A percentile compares a stretch with the other conserved stretches of the same genome.
Conservation (phyloP, 2,329 filamentous ascomycete species). For the Aspergillus terreus region DNA sequence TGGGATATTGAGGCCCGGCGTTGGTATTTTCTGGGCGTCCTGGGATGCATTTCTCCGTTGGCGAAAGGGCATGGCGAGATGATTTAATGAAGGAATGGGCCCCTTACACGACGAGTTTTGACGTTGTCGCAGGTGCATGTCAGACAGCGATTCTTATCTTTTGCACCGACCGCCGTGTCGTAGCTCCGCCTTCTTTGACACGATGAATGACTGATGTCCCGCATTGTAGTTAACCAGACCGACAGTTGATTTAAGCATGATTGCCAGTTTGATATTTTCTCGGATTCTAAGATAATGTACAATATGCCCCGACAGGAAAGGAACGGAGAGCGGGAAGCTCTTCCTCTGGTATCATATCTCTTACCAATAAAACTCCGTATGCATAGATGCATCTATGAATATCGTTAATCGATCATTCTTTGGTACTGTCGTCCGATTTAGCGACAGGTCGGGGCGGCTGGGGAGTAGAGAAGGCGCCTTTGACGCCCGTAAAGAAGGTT, state of each 20-base stretch:
- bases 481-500: conserved; percentile 29
- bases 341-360: background rate
- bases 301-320: background rate
- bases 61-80: conserved; percentile 18
- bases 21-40: conserved; percentile 21
- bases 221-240: background rate
- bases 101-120: conserved; percentile 15
- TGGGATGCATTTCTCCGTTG: conserved; percentile 17
- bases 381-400: background rate
- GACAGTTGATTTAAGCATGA: background rate
- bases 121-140: conserved; percentile 10
- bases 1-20: conserved; percentile 12
- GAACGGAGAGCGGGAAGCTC: background rate
- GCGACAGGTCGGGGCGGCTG: conserved; percentile 25
- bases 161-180: conserved; percentile 9
- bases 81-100: conserved; percentile 24
- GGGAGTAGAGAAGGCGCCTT: conserved; percentile 30
- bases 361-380: background rate
- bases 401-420: conserved; percentile 1
- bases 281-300: conserved; percentile 1
- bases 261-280: background rate
- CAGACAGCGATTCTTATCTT: conserved; percentile 10
- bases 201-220: conserved; percentile 13
- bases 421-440: conserved; percentile 15
- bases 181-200: conserved; percentile 10